Evolutionary conservation across 257 asterid species (phyloP).

Genomic region (Apocynum venetum): DNA sequence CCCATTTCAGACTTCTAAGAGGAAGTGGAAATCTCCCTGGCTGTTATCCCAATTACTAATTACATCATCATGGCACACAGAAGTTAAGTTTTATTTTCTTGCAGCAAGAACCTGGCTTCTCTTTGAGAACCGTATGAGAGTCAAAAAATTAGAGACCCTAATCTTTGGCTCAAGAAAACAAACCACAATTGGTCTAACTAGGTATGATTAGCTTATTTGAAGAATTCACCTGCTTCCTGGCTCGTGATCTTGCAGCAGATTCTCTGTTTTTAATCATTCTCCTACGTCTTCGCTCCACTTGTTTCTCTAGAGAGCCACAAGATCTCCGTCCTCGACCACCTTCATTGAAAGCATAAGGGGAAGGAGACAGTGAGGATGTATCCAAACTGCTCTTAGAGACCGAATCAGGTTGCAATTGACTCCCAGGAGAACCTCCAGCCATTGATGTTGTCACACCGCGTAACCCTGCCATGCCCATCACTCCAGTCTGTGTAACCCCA

Average conservation of each 20-base stretch:
- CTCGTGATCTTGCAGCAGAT: conserved; percentile 55
- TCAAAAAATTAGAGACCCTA: background rate
- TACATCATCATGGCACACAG: background rate
- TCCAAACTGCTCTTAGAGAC: conserved; percentile 43
- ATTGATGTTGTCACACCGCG: conserved; percentile 41
- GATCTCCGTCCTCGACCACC: conserved; percentile 47
- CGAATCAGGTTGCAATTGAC: conserved; percentile 42
- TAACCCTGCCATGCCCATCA: conserved; percentile 38
- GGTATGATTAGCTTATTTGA: conserved; percentile 8
- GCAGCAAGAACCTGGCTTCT: background rate
- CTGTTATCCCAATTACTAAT: background rate
- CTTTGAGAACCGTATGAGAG: background rate
- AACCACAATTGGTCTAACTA: conserved; percentile 3
- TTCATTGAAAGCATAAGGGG: conserved; percentile 62
- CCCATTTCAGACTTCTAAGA: background rate
- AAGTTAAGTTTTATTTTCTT: background rate
- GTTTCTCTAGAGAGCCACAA: conserved; percentile 36
- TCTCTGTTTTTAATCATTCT: conserved; percentile 56
- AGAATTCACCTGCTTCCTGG: conserved; percentile 75
- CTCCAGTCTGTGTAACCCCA: conserved; percentile 30
- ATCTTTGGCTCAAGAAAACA: background rate
- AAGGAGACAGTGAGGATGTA: conserved; percentile 54
- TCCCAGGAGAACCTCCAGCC: conserved; percentile 57
- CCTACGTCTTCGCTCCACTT: conserved; percentile 47
- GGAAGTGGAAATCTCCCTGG: background rate